phyloP scores from a whole-genome alignment of 345 rosid species.

The Lepidium didymum region DNA sequence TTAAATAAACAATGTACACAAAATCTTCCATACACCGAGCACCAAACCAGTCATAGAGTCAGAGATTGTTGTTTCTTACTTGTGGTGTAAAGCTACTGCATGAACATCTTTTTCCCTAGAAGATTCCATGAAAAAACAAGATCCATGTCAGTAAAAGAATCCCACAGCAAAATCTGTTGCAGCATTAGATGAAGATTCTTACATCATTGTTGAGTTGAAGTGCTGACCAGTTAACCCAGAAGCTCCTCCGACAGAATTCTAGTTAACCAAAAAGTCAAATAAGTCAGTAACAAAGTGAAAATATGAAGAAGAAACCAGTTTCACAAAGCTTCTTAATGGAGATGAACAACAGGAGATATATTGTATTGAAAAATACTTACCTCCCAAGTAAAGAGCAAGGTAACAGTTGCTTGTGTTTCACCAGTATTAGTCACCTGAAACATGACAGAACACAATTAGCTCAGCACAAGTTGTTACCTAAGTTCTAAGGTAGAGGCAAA shows the following conservation, averaged over 20 bases:
- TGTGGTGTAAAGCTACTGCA: conserved; percentile 74
- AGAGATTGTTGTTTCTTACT: conserved; percentile 37
- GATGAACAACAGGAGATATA: background rate
- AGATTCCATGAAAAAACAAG: background rate
- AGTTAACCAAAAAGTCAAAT: conserved; percentile 1
- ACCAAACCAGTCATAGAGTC: background rate
- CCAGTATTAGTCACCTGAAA: conserved; percentile 68
- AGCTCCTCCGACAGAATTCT: conserved; percentile 84
- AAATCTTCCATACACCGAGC: background rate
- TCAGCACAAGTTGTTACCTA: background rate
- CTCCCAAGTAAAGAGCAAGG: conserved; percentile 88
- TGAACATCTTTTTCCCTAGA: conserved; percentile 61
- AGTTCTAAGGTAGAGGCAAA: background rate
- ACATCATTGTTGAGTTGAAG: conserved; percentile 56
- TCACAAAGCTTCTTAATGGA: background rate
- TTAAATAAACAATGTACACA: background rate
- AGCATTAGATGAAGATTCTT: conserved; percentile 20
- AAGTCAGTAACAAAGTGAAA: background rate
- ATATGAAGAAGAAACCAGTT: background rate
- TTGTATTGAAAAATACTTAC: conserved; percentile 31
- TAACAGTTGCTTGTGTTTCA: conserved; percentile 49
- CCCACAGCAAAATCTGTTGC: background rate
- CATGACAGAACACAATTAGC: background rate
- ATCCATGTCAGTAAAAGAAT: conserved; percentile 1
- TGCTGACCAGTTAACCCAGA: conserved; percentile 76